These are phyloP conservation scores for Pseudogymnoascus sp. DNA, from an alignment of 2,329 filamentous ascomycete species.

Conservation along the genomic window DNA sequence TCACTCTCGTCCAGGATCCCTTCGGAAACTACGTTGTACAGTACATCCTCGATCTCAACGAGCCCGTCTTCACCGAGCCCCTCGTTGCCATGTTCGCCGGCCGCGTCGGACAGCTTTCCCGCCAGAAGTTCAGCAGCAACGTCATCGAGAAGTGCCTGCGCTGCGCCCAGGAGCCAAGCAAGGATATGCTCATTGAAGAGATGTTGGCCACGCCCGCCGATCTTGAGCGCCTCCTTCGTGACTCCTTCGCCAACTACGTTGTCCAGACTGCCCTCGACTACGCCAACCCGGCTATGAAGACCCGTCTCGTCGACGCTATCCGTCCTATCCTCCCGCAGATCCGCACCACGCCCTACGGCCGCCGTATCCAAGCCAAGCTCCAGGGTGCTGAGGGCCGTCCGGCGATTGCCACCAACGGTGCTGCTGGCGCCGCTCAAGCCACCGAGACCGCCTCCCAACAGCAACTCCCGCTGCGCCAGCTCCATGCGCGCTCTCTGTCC, in stretches of 20 bases:
- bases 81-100: slow-evolving; percentile 74
- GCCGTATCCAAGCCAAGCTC: slow-evolving; percentile 88
- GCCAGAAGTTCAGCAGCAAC: slow-evolving; percentile 98
- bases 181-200: slow-evolving; percentile 77
- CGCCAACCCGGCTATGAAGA: slow-evolving; percentile 63
- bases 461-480: slow-evolving; percentile 21
- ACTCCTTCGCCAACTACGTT: slow-evolving; percentile 95
- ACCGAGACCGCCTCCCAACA: background rate
- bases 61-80: slow-evolving; percentile 79
- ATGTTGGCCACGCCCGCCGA: slow-evolving; percentile 62
- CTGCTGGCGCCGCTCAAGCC: background rate
- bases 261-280: slow-evolving; percentile 93
- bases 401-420: background rate
- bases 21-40: slow-evolving; percentile 99
- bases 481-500: slow-evolving; percentile 26
- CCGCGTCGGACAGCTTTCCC: slow-evolving; percentile 64
- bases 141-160: slow-evolving; percentile 95
- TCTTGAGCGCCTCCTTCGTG: slow-evolving; percentile 80
- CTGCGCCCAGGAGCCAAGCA: slow-evolving; percentile 66
- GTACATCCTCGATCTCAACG: slow-evolving; percentile 93
- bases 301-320: slow-evolving; percentile 71
- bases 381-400: slow-evolving; percentile 43
- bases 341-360: slow-evolving; percentile 85
- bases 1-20: slow-evolving; percentile 84
- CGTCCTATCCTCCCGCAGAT: slow-evolving; percentile 78